Base-by-base conservation (phyloP, 1,284 basidiomycete species). In the Xerocomus nothofagi region DNA sequence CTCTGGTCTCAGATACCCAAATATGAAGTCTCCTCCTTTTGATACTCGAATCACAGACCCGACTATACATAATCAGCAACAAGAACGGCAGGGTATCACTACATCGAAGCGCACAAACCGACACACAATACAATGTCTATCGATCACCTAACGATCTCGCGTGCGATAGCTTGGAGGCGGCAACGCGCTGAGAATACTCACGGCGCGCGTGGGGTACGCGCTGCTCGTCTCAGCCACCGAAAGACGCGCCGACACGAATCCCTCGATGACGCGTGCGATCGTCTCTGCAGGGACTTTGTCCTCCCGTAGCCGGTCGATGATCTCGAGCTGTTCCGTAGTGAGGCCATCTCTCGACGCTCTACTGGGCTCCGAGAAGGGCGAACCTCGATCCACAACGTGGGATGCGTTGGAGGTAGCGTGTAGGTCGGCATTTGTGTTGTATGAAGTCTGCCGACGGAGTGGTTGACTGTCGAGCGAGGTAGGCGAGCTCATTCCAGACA, bases 101-200 rank as follows among this genome's bases (percentile, higher is more conserved):
- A 31, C 24, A 33, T 29, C 24, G 17, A 18, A 11, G 9, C 14
- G 1, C 6, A 23, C 10, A 7, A 21, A 15, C 4, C 15, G 14
- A 10, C 26, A 27, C 5, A n/a, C 21, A 30, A 23, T 34, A 32
- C 6, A 24, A 14, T 17, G 7, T 5, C 20, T 6, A 5, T n/a
- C 5, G 10, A 17, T 11, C 1, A 10, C 1, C 17, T 44, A 55
- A 38, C 10, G 39, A 10, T 36, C 34, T 10, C 43, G 47, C 6
- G 49, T 57, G 27, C 45, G 50, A 36, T 61, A 61, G 27, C 62
- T 61, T 9, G 59, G 59, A 6, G 60, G 59, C 1, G 49, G 51
- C 8, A 41, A 30, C 15, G n/a, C 31, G 14, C 60, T 61, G 1
- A 15, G n/a, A 10, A 44, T 3, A 21, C 58, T 61, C 39, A 15